Evolutionary conservation across 441 rosid species (phyloP).

Genomic region (Metrosideros polymorpha): DNA sequence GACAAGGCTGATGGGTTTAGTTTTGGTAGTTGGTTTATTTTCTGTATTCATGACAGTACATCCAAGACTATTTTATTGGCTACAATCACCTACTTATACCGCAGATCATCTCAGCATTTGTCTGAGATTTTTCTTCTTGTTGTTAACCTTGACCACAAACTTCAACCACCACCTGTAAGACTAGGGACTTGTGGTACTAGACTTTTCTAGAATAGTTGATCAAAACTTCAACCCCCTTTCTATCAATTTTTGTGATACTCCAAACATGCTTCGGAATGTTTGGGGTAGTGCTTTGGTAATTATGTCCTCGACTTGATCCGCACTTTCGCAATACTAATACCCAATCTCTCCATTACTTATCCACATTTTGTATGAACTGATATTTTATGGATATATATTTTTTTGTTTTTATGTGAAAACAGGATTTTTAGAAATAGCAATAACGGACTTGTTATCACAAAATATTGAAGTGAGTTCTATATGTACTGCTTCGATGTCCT

Average conservation of each 20-base stretch:
- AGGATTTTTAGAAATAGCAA: background rate
- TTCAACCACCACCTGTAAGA: background rate
- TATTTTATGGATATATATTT: background rate
- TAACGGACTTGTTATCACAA: background rate
- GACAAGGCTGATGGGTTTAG: background rate
- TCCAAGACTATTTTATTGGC: background rate
- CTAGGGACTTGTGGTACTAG: background rate
- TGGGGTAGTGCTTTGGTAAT: background rate
- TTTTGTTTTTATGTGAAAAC: fast-evolving
- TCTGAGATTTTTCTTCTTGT: background rate
- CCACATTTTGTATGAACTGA: background rate
- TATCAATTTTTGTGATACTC: background rate
- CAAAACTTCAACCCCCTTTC: background rate
- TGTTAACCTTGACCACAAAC: background rate
- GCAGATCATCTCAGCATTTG: background rate
- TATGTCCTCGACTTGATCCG: background rate
- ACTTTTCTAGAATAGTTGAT: background rate
- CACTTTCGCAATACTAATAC: background rate
- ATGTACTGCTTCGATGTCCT: background rate
- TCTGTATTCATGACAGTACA: background rate
- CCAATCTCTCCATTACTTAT: background rate
- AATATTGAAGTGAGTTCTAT: background rate
- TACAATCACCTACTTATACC: background rate
- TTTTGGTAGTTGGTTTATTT: background rate
- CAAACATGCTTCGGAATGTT: background rate